A percentile compares a stretch with the other conserved stretches of the same genome.
Conservation (phyloP, 305 asterid genomes). For the Plantago lanceolata region DNA sequence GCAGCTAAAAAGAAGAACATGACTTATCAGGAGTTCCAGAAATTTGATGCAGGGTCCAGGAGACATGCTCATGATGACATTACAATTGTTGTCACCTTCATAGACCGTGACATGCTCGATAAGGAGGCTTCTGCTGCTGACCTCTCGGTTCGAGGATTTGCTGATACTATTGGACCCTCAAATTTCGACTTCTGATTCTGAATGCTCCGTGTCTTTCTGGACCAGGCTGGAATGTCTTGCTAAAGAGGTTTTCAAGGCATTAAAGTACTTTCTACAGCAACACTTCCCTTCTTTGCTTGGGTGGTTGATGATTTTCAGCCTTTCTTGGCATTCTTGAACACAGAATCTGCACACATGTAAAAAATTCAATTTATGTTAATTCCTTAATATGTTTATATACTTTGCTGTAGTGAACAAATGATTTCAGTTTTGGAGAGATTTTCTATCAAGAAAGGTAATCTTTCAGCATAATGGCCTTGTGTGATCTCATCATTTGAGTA, state of each 20-base stretch:
- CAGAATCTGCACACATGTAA: constrained; percentile 16
- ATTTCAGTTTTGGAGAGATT: constrained; percentile 1
- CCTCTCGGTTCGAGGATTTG: constrained; percentile 53
- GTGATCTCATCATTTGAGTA: too few species aligned
- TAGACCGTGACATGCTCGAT: constrained; percentile 51
- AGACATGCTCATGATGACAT: constrained; percentile 75
- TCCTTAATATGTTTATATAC: constrained; percentile 9
- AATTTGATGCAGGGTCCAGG: constrained; percentile 44
- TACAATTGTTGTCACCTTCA: constrained; percentile 59
- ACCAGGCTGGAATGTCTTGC: not conserved
- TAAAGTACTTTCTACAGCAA: not conserved
- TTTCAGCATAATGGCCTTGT: not conserved
- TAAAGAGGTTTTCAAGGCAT: not conserved
- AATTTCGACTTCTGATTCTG: constrained; percentile 29
- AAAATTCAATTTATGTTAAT: constrained; percentile 2
- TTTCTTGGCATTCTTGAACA: constrained; percentile 1
- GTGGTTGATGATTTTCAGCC: not conserved
- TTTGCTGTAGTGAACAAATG: constrained; percentile 5
- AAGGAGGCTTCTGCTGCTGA: constrained; percentile 32
- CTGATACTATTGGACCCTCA: constrained; percentile 50
- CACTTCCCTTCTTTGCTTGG: not conserved
- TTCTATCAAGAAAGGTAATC: constrained; percentile 3
- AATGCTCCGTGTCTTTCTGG: not conserved
- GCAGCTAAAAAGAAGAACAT: constrained; percentile 44
- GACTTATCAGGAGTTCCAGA: constrained; percentile 48